These are phyloP conservation scores for Zymoseptoria brevis DNA, from an alignment of 2,329 filamentous ascomycete genomes.

Conservation along the genomic window DNA sequence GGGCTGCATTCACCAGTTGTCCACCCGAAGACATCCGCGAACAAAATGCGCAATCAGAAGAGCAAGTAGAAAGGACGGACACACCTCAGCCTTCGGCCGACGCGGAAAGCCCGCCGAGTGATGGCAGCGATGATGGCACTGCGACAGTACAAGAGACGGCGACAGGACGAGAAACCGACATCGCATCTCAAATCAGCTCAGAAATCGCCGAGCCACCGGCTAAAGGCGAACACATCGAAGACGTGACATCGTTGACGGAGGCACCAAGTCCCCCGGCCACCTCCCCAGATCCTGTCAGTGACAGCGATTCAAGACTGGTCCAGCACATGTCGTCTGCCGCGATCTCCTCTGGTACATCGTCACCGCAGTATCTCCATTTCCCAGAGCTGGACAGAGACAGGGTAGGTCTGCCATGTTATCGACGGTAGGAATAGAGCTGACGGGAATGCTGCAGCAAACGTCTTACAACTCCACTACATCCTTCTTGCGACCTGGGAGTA, in stretches of 20 bases:
- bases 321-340: constrained; percentile 23
- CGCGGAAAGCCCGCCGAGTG: not conserved
- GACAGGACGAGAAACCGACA: constrained; percentile 13
- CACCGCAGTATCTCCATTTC: constrained; percentile 23
- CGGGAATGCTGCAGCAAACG: constrained; percentile 47
- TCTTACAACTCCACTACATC: constrained; percentile 73
- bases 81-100: constrained; percentile 1
- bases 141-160: not conserved
- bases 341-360: constrained; percentile 17
- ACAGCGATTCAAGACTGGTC: constrained; percentile 23
- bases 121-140: not conserved
- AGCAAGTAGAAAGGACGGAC: constrained; percentile 22
- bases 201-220: constrained; percentile 9
- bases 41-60: constrained; percentile 19
- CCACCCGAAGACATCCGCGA: constrained; percentile 29
- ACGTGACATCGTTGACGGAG: constrained; percentile 27
- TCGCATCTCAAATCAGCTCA: constrained; percentile 20
- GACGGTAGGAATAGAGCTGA: not conserved
- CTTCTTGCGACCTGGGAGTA: constrained; percentile 77
- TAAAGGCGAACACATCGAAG: constrained; percentile 38
- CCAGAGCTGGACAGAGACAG: constrained; percentile 20
- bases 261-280: constrained; percentile 18
- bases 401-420: constrained; percentile 7
- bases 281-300: constrained; percentile 21
- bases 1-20: constrained; percentile 32